Evolutionary conservation across 176 grass and related monocot species (phyloP).

Genomic region (Musa troglodytarum): DNA sequence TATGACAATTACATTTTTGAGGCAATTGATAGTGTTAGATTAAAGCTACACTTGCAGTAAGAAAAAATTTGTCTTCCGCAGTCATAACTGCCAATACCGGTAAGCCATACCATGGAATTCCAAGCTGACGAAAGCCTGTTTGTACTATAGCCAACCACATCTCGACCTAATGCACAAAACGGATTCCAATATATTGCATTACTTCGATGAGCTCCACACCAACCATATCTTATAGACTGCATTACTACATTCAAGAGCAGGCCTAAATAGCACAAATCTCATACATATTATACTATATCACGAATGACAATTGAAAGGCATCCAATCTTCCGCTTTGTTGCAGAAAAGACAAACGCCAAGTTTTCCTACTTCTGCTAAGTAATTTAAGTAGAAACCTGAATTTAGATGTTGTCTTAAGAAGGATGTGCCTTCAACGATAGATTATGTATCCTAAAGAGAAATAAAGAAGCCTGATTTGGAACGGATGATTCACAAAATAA

Average conservation of each 20-base stretch:
- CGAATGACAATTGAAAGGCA: background rate
- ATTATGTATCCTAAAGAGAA: background rate
- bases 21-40: too few relatives aligned
- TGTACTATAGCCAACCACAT: too few relatives aligned
- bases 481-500: background rate
- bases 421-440: background rate
- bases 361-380: background rate
- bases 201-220: too few relatives aligned
- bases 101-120: background rate
- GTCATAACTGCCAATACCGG: too few relatives aligned
- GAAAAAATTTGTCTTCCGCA: too few relatives aligned
- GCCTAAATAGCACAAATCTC: background rate
- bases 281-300: background rate
- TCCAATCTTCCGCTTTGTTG: background rate
- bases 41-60: too few relatives aligned
- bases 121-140: too few relatives aligned
- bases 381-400: background rate
- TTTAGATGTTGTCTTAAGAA: background rate
- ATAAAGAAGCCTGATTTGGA: background rate
- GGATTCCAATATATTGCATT: too few relatives aligned
- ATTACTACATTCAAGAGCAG: background rate
- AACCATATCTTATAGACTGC: background rate
- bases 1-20: too few relatives aligned
- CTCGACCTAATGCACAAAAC: too few relatives aligned
- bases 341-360: background rate